Base-by-base conservation (phyloP, 2,329 filamentous ascomycete species). In the Zymoseptoria tritici region DNA sequence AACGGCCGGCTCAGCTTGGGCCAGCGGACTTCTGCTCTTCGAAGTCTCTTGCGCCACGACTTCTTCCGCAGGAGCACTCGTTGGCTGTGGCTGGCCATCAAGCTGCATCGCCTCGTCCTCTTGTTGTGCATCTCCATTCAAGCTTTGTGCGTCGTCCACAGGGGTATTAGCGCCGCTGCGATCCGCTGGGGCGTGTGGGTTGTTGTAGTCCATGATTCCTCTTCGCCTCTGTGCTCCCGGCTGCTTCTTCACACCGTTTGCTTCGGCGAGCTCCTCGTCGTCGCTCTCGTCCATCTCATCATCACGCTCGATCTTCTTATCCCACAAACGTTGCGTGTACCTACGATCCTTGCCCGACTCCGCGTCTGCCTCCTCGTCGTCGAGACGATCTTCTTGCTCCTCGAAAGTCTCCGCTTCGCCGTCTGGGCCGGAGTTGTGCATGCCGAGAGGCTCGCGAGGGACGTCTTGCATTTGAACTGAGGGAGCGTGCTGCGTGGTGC, bases 261-360 rank as follows among this genome's bases (percentile, higher is more conserved):
- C 81, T 50, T 80, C 79, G 50, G 83, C 83, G 74, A 91, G 84
- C 9, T 96, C 91, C 68, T 97, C 93, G 61, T 96, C 91, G 62
- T 96, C 91, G 64, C 90, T 95, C 51, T 94, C 89, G 60, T 91
- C 89, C 51, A 92, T 84, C 71, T 97, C 93, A 67, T 89, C 89
- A 7, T 90, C 85, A 11, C 64, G 65, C 60, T 89, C 85, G 24
- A 91, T 82, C 54, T 83, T 86, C 73, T 91, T 86, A 64, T 97
- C 93, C 80, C 89, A 91, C 64, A 87, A 84, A 42, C 90, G 87
- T 73, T 94, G 84, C 0, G 91, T 95, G 75, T 87, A 85, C 24
- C 93, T 87, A 58, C 83, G 83, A 71, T 97, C 93, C 67, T 90
- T 88, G 72, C 94, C 91, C 67, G 90, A 84, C 64, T 97, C 92